Evolutionary conservation across 2,329 filamentous ascomycete species (phyloP), one percentile per base, ranked within the genome.

Genomic region (Alternaria alternata): DNA sequence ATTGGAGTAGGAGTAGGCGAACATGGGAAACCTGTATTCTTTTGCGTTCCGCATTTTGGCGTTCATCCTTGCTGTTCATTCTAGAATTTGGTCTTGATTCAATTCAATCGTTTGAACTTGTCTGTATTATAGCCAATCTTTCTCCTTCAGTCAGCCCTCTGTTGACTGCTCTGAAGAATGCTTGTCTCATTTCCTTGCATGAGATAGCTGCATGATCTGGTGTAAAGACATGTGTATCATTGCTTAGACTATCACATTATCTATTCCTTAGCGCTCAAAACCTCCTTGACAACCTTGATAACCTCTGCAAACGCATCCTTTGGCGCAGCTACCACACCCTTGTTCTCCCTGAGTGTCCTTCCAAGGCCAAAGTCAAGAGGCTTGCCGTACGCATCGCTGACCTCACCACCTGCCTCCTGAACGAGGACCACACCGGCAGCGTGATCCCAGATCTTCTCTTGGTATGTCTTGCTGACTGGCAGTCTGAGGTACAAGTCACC

Each of bases 401-500:
- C 94, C 73, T 91, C 84, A 49, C 95, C 96, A 52, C 95, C 95
- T 3, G 95, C 93, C 81, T 99, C 96, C 58, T 94, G 86, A 41
- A 98, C 95, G 68, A 99, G 94, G 60, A 99, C 82, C 73, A 97
- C 94, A 41, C 95, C 95, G 12, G 94, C 95, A 18, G 95, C 95
- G 79, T 99, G 95, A 77, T 99, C 95, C 95, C 95, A 99, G 69
- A 99, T 99, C 87, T 99, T 99, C 85, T 99, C 95, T 78, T 96
- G 89, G 82, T 99, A 99, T 54, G 90, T 89, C 70, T 90, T 91
- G 77, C 88, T 91, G 28, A 92, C 90, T 4, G 95, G 95, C 59
- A 99, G 82, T 54, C 96, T 88, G 59, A 99, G 86, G 81, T 99
- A 99, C 67, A 99, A 89, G 75, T 99, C 95, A 51, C 94, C 95